A percentile compares a stretch with the other conserved stretches of the same genome.
Conservation (phyloP, 371 early-diverging fungal species). For the Fennellomyces sp. region DNA sequence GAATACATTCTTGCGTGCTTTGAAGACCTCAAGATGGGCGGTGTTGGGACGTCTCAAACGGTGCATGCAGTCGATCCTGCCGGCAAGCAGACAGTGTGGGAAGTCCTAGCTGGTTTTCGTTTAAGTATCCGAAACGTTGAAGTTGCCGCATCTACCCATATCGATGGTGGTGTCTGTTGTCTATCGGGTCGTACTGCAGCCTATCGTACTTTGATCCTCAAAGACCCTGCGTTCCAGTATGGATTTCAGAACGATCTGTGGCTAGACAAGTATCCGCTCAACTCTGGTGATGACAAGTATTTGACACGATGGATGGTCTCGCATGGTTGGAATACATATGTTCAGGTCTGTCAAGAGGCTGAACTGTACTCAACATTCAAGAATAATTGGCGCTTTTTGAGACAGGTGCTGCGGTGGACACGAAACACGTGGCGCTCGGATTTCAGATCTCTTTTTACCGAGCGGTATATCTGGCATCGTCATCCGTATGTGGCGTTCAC, state of each 20-base stretch:
- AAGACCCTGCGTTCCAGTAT: constrained; percentile 70
- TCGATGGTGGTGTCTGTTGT: constrained; percentile 72
- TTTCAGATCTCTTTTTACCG: constrained; percentile 62
- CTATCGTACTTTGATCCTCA: constrained; percentile 67
- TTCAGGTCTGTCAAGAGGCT: constrained; percentile 66
- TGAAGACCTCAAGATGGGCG: constrained; percentile 71
- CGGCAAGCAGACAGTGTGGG: constrained; percentile 63
- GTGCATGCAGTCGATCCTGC: constrained; percentile 56
- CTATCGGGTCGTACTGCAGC: constrained; percentile 70
- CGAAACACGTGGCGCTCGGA: constrained; percentile 74
- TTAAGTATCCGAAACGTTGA: constrained; percentile 68
- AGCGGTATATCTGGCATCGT: constrained; percentile 61
- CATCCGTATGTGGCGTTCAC: constrained; percentile 72
- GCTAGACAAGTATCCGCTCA: constrained; percentile 65
- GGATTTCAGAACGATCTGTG: constrained; percentile 68
- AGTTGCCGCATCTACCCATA: constrained; percentile 68
- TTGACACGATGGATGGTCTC: constrained; percentile 71
- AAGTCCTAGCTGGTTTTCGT: constrained; percentile 66
- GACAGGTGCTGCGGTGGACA: constrained; percentile 69
- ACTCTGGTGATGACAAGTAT: constrained; percentile 73
- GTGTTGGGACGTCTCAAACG: constrained; percentile 65
- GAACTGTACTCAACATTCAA: constrained; percentile 69
- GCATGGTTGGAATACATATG: constrained; percentile 67
- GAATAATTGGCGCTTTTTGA: constrained; percentile 69
- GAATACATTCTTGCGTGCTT: constrained; percentile 68